phyloP scores from a whole-genome alignment of 163 green algal genomes.

The Chlamydomonas reinhardtii region DNA sequence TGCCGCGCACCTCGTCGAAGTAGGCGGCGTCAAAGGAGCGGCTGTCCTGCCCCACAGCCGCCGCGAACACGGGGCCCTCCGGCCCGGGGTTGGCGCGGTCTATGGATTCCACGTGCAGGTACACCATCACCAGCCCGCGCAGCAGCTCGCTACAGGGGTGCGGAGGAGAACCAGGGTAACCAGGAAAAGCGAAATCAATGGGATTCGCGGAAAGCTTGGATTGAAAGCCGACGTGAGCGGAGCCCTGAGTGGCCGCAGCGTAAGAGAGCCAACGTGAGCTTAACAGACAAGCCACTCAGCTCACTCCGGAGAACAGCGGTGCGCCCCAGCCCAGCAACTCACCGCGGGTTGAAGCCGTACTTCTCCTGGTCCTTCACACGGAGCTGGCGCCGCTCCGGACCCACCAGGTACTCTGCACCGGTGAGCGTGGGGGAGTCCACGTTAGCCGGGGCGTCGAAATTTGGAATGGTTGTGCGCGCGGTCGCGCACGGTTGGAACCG shows the following conservation, averaged over 20 bases:
- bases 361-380: constrained; percentile 88
- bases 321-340: too few species aligned
- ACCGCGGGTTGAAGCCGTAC: constrained; percentile 79
- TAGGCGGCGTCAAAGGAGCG: constrained; percentile 76
- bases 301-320: too few species aligned
- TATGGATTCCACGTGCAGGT: constrained; percentile 71
- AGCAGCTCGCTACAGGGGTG: constrained; percentile 81
- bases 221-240: too few species aligned
- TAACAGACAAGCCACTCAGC: too few species aligned
- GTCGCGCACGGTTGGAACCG: too few species aligned
- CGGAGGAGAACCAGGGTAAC: background rate
- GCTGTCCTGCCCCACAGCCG: constrained; percentile 73
- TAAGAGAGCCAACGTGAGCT: too few species aligned
- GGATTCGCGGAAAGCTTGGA: too few species aligned
- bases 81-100: constrained; percentile 54
- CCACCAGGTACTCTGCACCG: constrained; percentile 79
- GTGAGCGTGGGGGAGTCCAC: too few species aligned
- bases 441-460: too few species aligned
- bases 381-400: constrained; percentile 84
- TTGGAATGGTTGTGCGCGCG: too few species aligned
- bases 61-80: constrained; percentile 58
- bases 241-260: too few species aligned
- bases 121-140: constrained; percentile 80
- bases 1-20: constrained; percentile 74
- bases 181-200: too few species aligned